Evolutionary conservation across 768 basidiomycete genomes (phyloP), one percentile per base, ranked within the genome.

Genomic region (Coprinellus aureogranulatus): DNA sequence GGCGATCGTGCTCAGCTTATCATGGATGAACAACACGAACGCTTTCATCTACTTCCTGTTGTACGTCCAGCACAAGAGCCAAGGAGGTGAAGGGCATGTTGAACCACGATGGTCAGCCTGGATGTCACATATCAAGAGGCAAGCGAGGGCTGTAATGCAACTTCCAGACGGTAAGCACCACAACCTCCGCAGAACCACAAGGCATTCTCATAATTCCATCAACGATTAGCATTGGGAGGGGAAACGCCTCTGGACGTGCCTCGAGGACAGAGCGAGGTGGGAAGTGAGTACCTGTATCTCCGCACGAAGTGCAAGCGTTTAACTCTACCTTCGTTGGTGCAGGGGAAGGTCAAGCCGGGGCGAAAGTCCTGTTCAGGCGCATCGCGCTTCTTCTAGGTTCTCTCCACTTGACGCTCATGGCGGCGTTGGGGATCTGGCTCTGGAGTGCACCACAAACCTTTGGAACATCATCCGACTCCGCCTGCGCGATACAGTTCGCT

Each of bases 21-120:
- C 63, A 53, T 71, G 70, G 67, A 66, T 65, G 61, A 67, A 65
- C 53, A 67, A 66, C 42, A 66, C 63, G 9, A 68, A 62, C 31
- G 39, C 63, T 10, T 58, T 58, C 26, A 22, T 52, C 23, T 58
- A 52, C 45, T 25, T 65, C 51, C 60, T 60, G 6, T 41, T 55
- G 3, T 53, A 54, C 40, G 18, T 59, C 61, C 34, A 53, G 54
- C n/a, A 54, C 39, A 52, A 53, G 26, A 54, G 34, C 20, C 50
- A 31, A 37, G 50, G 50, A 30, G 18, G 5, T 14, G 14, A 31
- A 22, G 4, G 27, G 22, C 50, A 18, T 4, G 50, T 52, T 11
- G 28, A 4, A 14, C 50, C 50, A 4, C 22, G 22, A 4, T 52
- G 50, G 50, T 16, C 12, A 3, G 4, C 50, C 8, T 52, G 50